Evolutionary conservation across 352 stramenopile species (phyloP).

Genomic region (Phytophthora uliginosa): DNA sequence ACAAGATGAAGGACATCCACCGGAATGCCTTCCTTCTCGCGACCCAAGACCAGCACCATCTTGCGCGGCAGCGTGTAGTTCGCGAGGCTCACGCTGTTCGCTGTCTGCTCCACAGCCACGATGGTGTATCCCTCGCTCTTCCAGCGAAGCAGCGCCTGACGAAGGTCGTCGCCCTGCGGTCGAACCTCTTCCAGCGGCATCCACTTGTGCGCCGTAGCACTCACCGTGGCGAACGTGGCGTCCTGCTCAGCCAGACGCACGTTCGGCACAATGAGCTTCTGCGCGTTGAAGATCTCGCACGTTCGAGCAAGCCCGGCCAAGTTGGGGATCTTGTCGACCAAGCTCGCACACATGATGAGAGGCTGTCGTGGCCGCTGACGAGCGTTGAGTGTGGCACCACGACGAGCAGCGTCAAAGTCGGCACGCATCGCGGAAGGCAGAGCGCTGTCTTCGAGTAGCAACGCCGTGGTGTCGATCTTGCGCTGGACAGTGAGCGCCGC

Average conservation of each 20-base stretch:
- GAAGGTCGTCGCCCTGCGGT: constrained; percentile 47
- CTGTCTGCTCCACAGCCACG: constrained; percentile 96
- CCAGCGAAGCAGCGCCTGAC: constrained; percentile 57
- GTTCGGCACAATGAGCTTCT: constrained; percentile 93
- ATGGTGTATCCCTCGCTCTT: constrained; percentile 93
- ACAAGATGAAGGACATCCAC: constrained; percentile 96
- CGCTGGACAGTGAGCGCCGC: constrained; percentile 64
- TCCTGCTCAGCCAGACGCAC: constrained; percentile 82
- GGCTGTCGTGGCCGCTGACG: constrained; percentile 63
- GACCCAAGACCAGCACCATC: constrained; percentile 96
- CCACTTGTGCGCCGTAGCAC: constrained; percentile 95
- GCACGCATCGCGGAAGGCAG: constrained; percentile 62
- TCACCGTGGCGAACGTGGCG: constrained; percentile 92
- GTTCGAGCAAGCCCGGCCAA: constrained; percentile 94
- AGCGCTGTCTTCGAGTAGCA: constrained; percentile 71
- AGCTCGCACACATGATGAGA: constrained; percentile 83
- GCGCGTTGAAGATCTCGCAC: constrained; percentile 96
- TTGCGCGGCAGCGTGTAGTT: constrained; percentile 90
- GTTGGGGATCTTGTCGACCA: constrained; percentile 97
- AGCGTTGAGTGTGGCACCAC: constrained; percentile 48
- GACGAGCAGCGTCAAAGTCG: constrained; percentile 31
- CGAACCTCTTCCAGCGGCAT: constrained; percentile 94
- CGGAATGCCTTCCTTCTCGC: constrained; percentile 98
- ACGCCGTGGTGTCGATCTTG: constrained; percentile 80
- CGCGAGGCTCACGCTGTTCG: constrained; percentile 89